A percentile compares a stretch with the other conserved stretches of the same genome.
phyloP scores from a whole-genome alignment of 129 eudicot genomes.

The Tanacetum coccineum region DNA sequence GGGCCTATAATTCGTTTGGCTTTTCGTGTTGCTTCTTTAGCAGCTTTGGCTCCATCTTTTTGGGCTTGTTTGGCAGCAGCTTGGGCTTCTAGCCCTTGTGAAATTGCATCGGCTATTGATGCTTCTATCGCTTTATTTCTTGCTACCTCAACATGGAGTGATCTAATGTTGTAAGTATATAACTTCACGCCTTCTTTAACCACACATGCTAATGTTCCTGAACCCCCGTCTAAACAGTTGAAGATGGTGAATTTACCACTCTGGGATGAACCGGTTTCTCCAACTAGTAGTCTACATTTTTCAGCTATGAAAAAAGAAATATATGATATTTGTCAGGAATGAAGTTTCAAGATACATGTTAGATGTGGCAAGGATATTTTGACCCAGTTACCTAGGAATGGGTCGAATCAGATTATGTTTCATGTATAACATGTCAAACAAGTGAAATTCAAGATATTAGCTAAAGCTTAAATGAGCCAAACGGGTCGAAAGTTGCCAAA shows the following conservation, averaged over 20 bases:
- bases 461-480: not conserved
- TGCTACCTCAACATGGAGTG: conserved; percentile 62
- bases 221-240: conserved; percentile 77
- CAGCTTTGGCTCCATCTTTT: conserved; percentile 82
- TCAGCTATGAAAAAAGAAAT: conserved; percentile 47
- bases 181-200: conserved; percentile 83
- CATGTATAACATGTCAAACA: not conserved
- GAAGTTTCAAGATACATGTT: not conserved
- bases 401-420: not conserved
- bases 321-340: conserved; percentile 6
- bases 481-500: not conserved
- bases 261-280: conserved; percentile 76
- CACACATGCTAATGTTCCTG: conserved; percentile 78
- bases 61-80: conserved; percentile 60
- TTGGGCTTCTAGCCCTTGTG: too few relatives aligned
- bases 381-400: not conserved
- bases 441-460: not conserved
- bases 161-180: conserved; percentile 61
- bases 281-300: conserved; percentile 73
- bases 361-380: too few relatives aligned
- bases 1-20: conserved; percentile 82
- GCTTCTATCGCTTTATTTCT: conserved; percentile 62
- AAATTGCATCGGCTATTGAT: conserved; percentile 56
- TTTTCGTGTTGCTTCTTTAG: conserved; percentile 69
- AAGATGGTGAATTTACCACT: conserved; percentile 74